phyloP scores from a whole-genome alignment of 192 early-diverging fungal genomes.

The Spinellus fusiger region DNA sequence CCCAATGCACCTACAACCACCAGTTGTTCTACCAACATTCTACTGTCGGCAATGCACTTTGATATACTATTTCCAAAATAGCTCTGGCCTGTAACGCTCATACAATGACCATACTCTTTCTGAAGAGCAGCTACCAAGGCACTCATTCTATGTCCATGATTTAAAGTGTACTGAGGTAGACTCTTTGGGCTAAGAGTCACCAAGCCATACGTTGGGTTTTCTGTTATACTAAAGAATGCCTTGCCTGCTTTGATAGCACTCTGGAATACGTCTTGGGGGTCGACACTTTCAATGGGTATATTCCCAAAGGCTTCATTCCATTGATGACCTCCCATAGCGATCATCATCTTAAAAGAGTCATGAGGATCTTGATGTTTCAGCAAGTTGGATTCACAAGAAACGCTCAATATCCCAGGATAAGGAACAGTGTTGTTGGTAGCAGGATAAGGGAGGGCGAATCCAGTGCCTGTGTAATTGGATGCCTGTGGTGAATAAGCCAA shows the following conservation, averaged over 20 bases:
- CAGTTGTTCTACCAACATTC: slow-evolving; percentile 54
- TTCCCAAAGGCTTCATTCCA: slow-evolving; percentile 53
- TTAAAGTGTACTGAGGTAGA: slow-evolving; percentile 86
- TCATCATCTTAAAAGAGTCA: slow-evolving; percentile 56
- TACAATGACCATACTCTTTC: slow-evolving; percentile 40
- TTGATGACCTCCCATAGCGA: slow-evolving; percentile 84
- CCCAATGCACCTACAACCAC: slow-evolving; percentile 41
- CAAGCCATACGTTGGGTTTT: slow-evolving; percentile 37
- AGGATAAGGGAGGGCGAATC: slow-evolving; percentile 74
- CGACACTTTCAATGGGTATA: slow-evolving; percentile 4
- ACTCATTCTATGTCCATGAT: slow-evolving; percentile 66
- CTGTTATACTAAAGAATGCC: slow-evolving; percentile 52
- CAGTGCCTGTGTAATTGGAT: slow-evolving; percentile 75
- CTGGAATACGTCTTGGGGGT: slow-evolving; percentile 26
- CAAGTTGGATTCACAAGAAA: slow-evolving; percentile 81
- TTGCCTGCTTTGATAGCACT: slow-evolving; percentile 54
- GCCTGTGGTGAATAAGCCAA: slow-evolving; percentile 51
- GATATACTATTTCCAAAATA: slow-evolving; percentile 86
- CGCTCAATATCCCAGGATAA: slow-evolving; percentile 54
- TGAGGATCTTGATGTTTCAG: slow-evolving; percentile 60
- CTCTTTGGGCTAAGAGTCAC: slow-evolving; percentile 64
- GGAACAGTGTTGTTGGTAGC: slow-evolving; percentile 17
- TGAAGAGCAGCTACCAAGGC: slow-evolving; percentile 55
- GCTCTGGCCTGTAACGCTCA: slow-evolving; percentile 77
- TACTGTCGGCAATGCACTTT: slow-evolving; percentile 66